Evolutionary conservation across 345 rosid species (phyloP).

Genomic region (Heritiera fomes): DNA sequence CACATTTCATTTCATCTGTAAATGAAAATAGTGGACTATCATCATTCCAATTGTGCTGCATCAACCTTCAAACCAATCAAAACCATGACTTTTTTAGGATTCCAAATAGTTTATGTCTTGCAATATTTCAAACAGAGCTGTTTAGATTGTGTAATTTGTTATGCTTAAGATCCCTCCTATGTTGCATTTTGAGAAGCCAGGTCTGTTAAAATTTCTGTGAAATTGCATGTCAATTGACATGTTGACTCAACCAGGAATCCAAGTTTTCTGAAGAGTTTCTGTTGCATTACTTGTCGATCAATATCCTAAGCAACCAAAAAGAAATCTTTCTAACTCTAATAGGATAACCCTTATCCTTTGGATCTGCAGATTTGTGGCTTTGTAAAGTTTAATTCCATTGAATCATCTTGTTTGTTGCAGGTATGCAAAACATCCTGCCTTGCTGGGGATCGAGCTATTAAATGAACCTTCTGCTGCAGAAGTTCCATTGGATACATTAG

Average conservation of each 20-base stretch:
- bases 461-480: slow-evolving; percentile 68
- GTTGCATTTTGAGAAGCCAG: neutral
- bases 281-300: neutral
- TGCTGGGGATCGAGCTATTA: slow-evolving; percentile 70
- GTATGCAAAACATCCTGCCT: slow-evolving; percentile 58
- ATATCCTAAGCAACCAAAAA: neutral
- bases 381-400: neutral
- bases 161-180: neutral
- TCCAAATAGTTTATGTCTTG: neutral
- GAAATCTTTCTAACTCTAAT: neutral
- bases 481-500: slow-evolving; percentile 56
- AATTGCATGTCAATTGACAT: neutral
- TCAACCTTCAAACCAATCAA: neutral
- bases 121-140: neutral
- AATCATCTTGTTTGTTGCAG: slow-evolving; percentile 32
- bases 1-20: neutral
- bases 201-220: neutral
- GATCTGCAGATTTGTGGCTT: slow-evolving; percentile 2
- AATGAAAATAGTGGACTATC: neutral
- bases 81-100: neutral
- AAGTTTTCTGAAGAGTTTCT: neutral
- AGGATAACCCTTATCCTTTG: neutral
- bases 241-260: neutral
- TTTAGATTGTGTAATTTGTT: neutral
- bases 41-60: neutral